Conservation (phyloP, 371 early-diverging fungal species). For the Mortierella sp. region DNA sequence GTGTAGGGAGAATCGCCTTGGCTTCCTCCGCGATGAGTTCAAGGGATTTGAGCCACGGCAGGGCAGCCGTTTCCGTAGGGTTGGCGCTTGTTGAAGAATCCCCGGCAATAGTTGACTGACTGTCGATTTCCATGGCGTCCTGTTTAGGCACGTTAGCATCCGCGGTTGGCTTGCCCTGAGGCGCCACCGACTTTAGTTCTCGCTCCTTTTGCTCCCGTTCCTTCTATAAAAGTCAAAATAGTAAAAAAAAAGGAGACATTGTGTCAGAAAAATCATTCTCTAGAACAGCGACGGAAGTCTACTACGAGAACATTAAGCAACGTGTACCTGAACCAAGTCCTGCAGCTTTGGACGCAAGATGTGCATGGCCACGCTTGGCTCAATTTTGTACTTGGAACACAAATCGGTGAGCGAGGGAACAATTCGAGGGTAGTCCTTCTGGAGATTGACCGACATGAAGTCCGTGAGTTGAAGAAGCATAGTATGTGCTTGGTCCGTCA, state of each 20-base stretch:
- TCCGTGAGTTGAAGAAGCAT: constrained; percentile 77
- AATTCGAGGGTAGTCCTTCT: constrained; percentile 68
- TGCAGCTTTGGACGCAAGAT: constrained; percentile 78
- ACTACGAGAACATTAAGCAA: neutral
- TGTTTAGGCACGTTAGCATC: neutral
- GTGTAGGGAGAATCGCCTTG: constrained; percentile 53
- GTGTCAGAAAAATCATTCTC: neutral
- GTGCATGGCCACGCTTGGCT: constrained; percentile 82
- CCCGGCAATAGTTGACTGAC: neutral
- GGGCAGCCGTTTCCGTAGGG: neutral
- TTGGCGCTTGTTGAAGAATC: neutral
- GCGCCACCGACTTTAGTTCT: neutral
- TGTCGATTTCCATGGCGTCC: constrained; percentile 14
- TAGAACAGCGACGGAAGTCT: neutral
- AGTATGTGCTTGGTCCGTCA: constrained; percentile 72
- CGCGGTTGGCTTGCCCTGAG: constrained; percentile 4
- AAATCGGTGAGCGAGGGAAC: constrained; percentile 75
- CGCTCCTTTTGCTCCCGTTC: constrained; percentile 20
- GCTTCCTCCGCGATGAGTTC: constrained; percentile 59
- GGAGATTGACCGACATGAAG: constrained; percentile 71
- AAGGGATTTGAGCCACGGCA: constrained; percentile 51
- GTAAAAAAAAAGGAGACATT: neutral
- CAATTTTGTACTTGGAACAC: constrained; percentile 69
- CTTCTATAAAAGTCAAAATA: neutral
- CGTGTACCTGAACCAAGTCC: constrained; percentile 26